Evolutionary conservation across 75 land plant genomes (phyloP), one percentile per base, ranked within the genome.

Genomic region (Selaginella tamariscina): DNA sequence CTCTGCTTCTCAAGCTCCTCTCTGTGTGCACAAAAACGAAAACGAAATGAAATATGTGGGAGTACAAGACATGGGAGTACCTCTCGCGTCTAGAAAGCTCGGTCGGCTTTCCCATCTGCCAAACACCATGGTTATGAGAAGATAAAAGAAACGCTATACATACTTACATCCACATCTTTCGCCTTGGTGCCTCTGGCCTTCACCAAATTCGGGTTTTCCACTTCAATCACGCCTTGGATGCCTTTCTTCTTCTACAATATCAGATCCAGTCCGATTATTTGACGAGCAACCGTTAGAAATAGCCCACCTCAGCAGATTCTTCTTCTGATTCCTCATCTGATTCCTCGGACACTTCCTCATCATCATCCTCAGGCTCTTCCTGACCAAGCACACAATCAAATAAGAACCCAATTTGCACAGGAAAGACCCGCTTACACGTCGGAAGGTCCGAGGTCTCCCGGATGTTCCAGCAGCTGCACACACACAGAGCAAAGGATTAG

Each of bases 51-150:
- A 13, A 44, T 24, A 54, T 21, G 15, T 20, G 30, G 24, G 8
- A 0, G 2, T 28, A 56, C 0, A 56, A 56, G 56, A 24, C 32
- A 1, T 11, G 11, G 13, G 1, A 27, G 9, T 68, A 92, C 97
- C 97, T 88, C 77, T 92, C 97, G 71, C 97, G 85, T 66, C 94
- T 86, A 49, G 97, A 86, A 57, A 92, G 85, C 70, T 92, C 97
- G 71, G 89, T 80, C 81, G 87, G 83, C 70, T 78, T 86, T 68
- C 79, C 89, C 20, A 82, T 0, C 97, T 92, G 85, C 66, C 24
- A 21, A 32, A n/a, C 23, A 0, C 2, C 30, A 9, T 30, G 0
- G 29, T 13, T 13, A 23, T 64, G 60, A 0, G 13, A 0, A 0
- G 23, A 39, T 39, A 30, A 32, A 66, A 55, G 1, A 21, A 27